Base-by-base conservation (phyloP, 176 grass and related monocot genomes). In the Carex myosuroides region DNA sequence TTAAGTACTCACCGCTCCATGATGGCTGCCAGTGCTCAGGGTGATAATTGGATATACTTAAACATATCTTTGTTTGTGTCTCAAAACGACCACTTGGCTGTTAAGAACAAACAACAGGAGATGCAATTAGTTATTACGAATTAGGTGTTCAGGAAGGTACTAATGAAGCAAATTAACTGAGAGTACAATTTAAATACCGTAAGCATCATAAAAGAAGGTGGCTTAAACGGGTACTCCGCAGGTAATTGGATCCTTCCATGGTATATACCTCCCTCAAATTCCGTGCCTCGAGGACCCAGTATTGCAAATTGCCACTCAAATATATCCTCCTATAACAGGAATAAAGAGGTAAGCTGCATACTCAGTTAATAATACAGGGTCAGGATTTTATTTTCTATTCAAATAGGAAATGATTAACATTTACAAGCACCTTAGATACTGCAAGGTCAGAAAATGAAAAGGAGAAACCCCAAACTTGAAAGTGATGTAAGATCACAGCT, bases 291-390 rank as follows among this genome's bases (percentile, higher is more conserved):
- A 13, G 96, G 96, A 21, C 96, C 93, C 57, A 88, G 54, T 63
- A 99, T 99, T 39, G 96, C 96, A 91, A 99, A 99, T 52, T 99
- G 96, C 96, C 96, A 99, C 87, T 99, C 96, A 22, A 99, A 99
- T 67, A 99, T 99, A 80, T 99, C 92, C 64, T 99, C 91, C 93
- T 97, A 52, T 64, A 60, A 84, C 70, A 80, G 12, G 21, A 62
- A 87, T 17, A 78, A 64, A 85, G 26, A 82, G 12, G 46, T 79
- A 18, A 80, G 53, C 4, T 80, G 50, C 26, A 13, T 1, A 30
- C 3, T 32, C 24, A 65, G 18, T 42, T 42, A 6, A 29, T 42
- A 17, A 33, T 18, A 37, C 13, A 12, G 30, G 13, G 18, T 11
- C 54, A 37, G 7, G 1, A 20, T 57, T 57, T 26, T 33, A 33